phyloP scores from a whole-genome alignment of 441 rosid species.

The Breynia disticha region DNA sequence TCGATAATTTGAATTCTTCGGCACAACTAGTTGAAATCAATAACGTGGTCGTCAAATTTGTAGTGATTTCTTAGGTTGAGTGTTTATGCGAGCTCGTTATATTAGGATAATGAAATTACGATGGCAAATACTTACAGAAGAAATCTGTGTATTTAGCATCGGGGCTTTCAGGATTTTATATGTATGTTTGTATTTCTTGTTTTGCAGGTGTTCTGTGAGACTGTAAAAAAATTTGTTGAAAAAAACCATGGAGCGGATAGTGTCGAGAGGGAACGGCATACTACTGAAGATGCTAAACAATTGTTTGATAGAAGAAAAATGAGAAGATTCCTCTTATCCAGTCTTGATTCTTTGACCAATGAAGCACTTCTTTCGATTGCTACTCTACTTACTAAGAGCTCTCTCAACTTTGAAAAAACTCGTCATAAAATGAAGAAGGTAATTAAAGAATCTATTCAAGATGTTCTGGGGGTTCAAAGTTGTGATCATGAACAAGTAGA shows the following conservation, averaged over 20 bases:
- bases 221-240: conserved; percentile 42
- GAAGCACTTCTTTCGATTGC: conserved; percentile 54
- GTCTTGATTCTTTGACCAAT: conserved; percentile 48
- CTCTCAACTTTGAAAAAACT: conserved; percentile 42
- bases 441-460: conserved; percentile 35
- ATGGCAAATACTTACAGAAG: too few species aligned
- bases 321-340: conserved; percentile 26
- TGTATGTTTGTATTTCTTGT: conserved; percentile 3
- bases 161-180: background rate
- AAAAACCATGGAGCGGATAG: conserved; percentile 42
- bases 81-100: too few species aligned
- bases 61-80: too few species aligned
- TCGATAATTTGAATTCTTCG: too few species aligned
- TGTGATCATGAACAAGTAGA: conserved; percentile 15
- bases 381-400: conserved; percentile 33
- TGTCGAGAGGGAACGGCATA: conserved; percentile 16
- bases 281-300: conserved; percentile 17
- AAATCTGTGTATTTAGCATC: too few species aligned
- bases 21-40: too few species aligned
- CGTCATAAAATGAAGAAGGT: conserved; percentile 43
- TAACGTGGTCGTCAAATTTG: too few species aligned
- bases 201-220: conserved; percentile 55
- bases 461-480: conserved; percentile 19
- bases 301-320: conserved; percentile 23
- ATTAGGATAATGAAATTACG: too few species aligned